A percentile compares a stretch with the other conserved stretches of the same genome.
These are phyloP conservation scores for Penicillium desertorum DNA, from an alignment of 495 filamentous ascomycete genomes.

Conservation along the genomic window DNA sequence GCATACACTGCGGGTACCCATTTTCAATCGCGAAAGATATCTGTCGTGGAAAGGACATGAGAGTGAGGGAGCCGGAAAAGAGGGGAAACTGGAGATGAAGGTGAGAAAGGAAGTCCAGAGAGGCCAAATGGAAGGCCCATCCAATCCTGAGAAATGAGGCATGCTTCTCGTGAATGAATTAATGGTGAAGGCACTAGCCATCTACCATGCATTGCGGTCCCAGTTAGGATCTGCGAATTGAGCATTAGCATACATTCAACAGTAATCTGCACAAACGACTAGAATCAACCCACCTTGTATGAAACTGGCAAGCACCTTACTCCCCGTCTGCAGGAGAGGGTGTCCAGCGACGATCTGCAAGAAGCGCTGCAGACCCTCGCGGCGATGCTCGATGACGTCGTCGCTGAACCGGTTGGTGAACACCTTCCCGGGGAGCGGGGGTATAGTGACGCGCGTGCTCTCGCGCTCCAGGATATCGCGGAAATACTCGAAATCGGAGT, in stretches of 20 bases:
- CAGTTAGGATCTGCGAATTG: conserved; percentile 33
- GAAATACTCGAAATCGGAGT: conserved; percentile 98
- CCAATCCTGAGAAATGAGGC: conserved; percentile 10
- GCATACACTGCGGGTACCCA: conserved; percentile 16
- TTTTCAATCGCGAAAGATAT: conserved; percentile 13
- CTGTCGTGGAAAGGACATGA: conserved; percentile 6
- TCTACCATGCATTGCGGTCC: conserved; percentile 43
- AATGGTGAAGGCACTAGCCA: not conserved
- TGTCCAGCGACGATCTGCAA: conserved; percentile 97
- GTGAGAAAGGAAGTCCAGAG: not conserved
- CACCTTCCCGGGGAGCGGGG: conserved; percentile 93
- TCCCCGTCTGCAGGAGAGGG: conserved; percentile 94
- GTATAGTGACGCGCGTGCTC: conserved; percentile 89
- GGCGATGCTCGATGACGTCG: conserved; percentile 94
- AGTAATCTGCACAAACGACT: not conserved
- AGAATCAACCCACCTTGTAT: conserved; percentile 75
- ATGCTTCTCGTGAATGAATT: conserved; percentile 16
- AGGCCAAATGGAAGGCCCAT: not conserved
- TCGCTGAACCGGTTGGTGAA: conserved; percentile 98
- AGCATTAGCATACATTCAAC: conserved; percentile 3
- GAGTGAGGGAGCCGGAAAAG: conserved; percentile 4
- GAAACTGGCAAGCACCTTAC: conserved; percentile 91
- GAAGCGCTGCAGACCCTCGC: conserved; percentile 91
- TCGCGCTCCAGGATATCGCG: conserved; percentile 97
- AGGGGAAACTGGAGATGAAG: not conserved